Evolutionary conservation across 1,284 basidiomycete species (phyloP), one percentile per base, ranked within the genome.

Genomic region (Ganoderma lucidum): DNA sequence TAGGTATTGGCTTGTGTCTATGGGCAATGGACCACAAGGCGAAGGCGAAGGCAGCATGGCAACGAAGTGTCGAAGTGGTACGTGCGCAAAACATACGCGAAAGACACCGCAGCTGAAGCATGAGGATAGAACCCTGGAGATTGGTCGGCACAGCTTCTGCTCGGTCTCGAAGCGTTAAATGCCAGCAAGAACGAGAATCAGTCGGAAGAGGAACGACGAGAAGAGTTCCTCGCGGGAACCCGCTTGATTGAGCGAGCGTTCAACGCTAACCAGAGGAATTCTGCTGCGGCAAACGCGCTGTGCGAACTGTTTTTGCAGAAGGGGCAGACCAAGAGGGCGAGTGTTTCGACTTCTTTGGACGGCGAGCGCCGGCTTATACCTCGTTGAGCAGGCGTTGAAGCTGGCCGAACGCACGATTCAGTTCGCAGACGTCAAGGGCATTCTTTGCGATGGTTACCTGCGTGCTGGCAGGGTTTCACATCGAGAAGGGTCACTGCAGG

Each of bases 401-500:
- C 84, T 98, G 19, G 96, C 96, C 4, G 97, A 98, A 78, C 88
- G 96, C 63, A 94, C 96, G 0, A 90, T 98, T 45, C 96, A 98
- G 78, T 97, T 93, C 77, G 93, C 96, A 0, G 96, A 98, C 74
- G 95, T 95, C 0, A 85, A 94, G 64, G 88, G 93, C 0, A 81
- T 93, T 63, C 86, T 93, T 60, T 92, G 87, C n/a, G 95, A 93
- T 78, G 95, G 89, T 35, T 93, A 92, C 81, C 83, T 96, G 66
- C 85, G 93, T 73, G 89, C 91, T 17, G 96, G 90, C 1, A 88
- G 96, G 19, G 90, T 94, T 17, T 88, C 91, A 15, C 96, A 96
- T 76, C 87, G 88, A 68, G 82, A 92, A 80, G 86, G 91, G 62
- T 82, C 88, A 37, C 78, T 86, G 44, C 77, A 80, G 2, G 90